Conservation (phyloP, 2,329 filamentous ascomycete genomes). For the Ciborinia camelliae region DNA sequence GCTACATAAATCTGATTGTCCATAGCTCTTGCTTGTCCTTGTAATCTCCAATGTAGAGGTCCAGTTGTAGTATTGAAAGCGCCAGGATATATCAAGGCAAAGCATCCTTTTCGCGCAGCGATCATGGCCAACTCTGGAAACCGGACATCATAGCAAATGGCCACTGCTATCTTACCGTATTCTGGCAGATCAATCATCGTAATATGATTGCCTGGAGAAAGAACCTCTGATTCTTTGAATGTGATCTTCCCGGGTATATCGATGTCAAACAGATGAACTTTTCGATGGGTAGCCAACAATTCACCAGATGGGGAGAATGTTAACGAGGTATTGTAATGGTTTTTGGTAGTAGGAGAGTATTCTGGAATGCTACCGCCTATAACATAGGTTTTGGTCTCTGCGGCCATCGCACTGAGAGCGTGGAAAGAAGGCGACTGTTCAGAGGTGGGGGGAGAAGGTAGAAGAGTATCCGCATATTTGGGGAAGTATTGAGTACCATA, state of each 20-base stretch:
- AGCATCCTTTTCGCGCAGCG: slow-evolving; percentile 80
- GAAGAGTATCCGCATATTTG: slow-evolving; percentile 84
- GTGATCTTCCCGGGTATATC: slow-evolving; percentile 92
- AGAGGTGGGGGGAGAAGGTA: slow-evolving; percentile 67
- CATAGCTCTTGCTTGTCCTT: slow-evolving; percentile 76
- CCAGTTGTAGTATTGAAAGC: slow-evolving; percentile 96
- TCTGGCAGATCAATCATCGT: slow-evolving; percentile 83
- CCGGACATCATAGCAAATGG: slow-evolving; percentile 96
- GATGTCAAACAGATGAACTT: slow-evolving; percentile 96
- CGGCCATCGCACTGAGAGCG: slow-evolving; percentile 75
- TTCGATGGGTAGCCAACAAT: slow-evolving; percentile 86
- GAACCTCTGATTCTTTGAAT: slow-evolving; percentile 86
- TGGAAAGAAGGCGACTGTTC: slow-evolving; percentile 80
- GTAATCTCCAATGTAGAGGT: slow-evolving; percentile 83
- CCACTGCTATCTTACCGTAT: slow-evolving; percentile 82
- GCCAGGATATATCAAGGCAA: slow-evolving; percentile 88
- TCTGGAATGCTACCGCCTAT: slow-evolving; percentile 94
- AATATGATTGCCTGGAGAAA: slow-evolving; percentile 79
- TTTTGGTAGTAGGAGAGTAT: slow-evolving; percentile 56
- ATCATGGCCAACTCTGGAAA: slow-evolving; percentile 93
- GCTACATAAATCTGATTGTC: slow-evolving; percentile 96
- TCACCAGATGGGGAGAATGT: slow-evolving; percentile 74
- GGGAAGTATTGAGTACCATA: slow-evolving; percentile 92
- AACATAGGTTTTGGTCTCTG: slow-evolving; percentile 74
- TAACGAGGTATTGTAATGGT: slow-evolving; percentile 89